Evolutionary conservation across 192 early-diverging fungal species (phyloP).

Genomic region (Mortierella hygrophila): DNA sequence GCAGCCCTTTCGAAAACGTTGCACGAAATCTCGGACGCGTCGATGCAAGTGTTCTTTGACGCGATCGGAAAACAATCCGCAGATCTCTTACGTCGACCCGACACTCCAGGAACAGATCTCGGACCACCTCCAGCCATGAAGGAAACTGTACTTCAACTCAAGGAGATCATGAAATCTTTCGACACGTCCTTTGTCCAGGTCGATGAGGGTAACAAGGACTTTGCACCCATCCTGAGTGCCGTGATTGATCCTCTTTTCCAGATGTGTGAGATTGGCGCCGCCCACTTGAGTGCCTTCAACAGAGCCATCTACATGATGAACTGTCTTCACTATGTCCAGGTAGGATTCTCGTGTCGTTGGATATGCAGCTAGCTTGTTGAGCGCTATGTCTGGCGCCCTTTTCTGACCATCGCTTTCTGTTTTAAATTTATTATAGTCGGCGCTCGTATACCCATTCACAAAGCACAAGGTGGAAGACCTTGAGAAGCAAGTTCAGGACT

Average conservation of each 20-base stretch:
- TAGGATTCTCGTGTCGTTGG: constrained; percentile 25
- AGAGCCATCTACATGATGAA: constrained; percentile 82
- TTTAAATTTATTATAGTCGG: constrained; percentile 55
- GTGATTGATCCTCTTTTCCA: constrained; percentile 81
- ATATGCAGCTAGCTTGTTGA: too few relatives aligned
- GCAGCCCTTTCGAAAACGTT: constrained; percentile 67
- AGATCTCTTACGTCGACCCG: constrained; percentile 31
- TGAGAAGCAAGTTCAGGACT: constrained; percentile 71
- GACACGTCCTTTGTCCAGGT: constrained; percentile 74
- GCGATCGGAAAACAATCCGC: constrained; percentile 46
- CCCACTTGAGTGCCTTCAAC: constrained; percentile 67
- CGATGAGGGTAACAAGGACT: constrained; percentile 68
- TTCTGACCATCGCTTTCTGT: not conserved
- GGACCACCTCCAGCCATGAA: constrained; percentile 72
- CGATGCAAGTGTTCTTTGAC: constrained; percentile 39
- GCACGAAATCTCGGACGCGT: constrained; percentile 62
- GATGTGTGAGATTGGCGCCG: constrained; percentile 73
- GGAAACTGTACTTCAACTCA: constrained; percentile 77
- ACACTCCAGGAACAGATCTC: constrained; percentile 71
- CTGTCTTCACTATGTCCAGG: constrained; percentile 80
- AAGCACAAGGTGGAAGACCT: constrained; percentile 65
- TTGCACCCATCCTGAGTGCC: constrained; percentile 74
- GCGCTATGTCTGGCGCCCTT: not conserved
- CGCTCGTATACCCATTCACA: constrained; percentile 78
- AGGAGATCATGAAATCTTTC: constrained; percentile 86